Evolutionary conservation across 768 basidiomycete genomes (phyloP).

Genomic region (Crepidotus variabilis): DNA sequence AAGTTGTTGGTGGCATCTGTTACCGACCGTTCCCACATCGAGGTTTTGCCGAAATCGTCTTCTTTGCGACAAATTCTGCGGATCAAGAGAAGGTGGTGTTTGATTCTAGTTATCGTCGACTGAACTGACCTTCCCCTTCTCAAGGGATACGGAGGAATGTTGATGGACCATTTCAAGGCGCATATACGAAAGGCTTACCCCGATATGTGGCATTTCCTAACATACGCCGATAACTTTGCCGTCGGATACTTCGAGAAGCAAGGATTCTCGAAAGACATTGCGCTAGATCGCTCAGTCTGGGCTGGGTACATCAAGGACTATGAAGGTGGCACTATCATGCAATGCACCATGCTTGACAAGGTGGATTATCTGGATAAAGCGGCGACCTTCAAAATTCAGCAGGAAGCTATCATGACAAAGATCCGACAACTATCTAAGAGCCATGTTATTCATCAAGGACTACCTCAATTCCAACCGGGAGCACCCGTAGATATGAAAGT

Average conservation of each 20-base stretch:
- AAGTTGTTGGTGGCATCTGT: conserved; percentile 97
- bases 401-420: conserved; percentile 85
- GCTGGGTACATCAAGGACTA: conserved; percentile 99
- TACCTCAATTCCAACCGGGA: conserved; percentile 70
- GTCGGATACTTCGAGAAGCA: conserved; percentile 99
- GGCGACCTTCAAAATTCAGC: conserved; percentile 72
- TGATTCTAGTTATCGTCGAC: neutral
- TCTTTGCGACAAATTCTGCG: conserved; percentile 94
- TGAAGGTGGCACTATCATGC: conserved; percentile 99
- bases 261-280: conserved; percentile 97
- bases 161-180: conserved; percentile 98
- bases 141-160: conserved; percentile 95
- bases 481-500: conserved; percentile 46
- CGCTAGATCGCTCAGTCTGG: conserved; percentile 87
- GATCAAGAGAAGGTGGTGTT: conserved; percentile 90
- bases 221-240: conserved; percentile 98
- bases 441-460: conserved; percentile 80
- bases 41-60: conserved; percentile 96
- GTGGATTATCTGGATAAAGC: conserved; percentile 85
- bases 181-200: conserved; percentile 84
- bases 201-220: conserved; percentile 90
- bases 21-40: conserved; percentile 94
- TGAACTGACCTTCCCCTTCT: neutral
- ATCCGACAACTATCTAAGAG: conserved; percentile 84
- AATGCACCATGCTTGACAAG: conserved; percentile 92